Evolutionary conservation across 768 basidiomycete species (phyloP), one percentile per base, ranked within the genome.

Genomic region (Psilocybe cubensis): DNA sequence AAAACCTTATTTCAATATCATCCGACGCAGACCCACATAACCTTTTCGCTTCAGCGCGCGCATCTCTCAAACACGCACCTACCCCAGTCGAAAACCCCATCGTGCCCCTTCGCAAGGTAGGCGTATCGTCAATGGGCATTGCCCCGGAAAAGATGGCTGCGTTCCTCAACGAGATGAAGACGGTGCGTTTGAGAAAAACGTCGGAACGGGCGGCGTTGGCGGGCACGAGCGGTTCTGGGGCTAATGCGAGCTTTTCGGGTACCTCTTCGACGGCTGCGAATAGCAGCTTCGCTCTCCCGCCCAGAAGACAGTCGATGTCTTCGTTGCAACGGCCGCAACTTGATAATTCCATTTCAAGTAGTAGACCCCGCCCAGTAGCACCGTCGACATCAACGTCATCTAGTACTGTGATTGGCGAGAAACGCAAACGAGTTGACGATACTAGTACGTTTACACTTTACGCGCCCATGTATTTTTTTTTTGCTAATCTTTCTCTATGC

Each of bases 71-170:
- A 49, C 83, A 78, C 24, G 79, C 80, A 4, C 77, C 74, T 1
- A 66, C 74, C 1, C 89, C 89, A 0, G 73, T 80, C 17, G 89
- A 91, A 68, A 84, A 83, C 0, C 86, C 89, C 0, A 91, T 91
- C 5, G 66, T 71, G 4, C 62, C 71, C 12, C 59, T 66, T 1
- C 78, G 76, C 33, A 82, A 83, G 51, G 69, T 80, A 12, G 87
- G 87, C 6, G 81, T 83, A 56, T 86, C 91, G 0, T 84, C 88
- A 0, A 76, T 92, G 10, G 88, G 87, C n/a, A 78, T 93, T 9
- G 81, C 89, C 0, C 80, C 87, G 2, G 91, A 92, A 59, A 89
- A 92, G 68, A 91, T 93, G 88, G 88, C 87, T 0, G 89, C 87
- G 1, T 93, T 93, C 65, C 70, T 93, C 60, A 85, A 74, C 5